Percentiles rank a stretch among this genome's conserved stretches.
Evolutionary conservation across 2,329 filamentous ascomycete genomes (phyloP).

Genomic region (Stachybotrys elegans): DNA sequence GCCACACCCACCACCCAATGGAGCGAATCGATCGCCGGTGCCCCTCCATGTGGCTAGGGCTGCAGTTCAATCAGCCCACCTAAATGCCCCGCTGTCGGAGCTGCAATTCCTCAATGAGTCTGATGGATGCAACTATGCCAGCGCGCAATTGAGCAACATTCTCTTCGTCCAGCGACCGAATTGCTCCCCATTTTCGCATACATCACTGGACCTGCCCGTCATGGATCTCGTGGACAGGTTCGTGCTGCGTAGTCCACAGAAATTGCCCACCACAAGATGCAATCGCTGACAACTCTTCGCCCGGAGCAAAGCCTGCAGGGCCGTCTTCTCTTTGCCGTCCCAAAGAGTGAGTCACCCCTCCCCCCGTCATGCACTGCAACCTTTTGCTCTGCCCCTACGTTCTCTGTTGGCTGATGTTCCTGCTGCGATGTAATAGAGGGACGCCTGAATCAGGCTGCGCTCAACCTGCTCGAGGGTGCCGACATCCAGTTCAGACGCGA

Average conservation of each 20-base stretch:
- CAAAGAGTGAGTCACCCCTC: constrained; percentile 70
- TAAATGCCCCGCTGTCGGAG: neutral
- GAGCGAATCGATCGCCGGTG: neutral
- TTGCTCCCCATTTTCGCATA: no score
- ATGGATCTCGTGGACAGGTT: constrained; percentile 54
- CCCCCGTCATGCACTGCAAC: neutral
- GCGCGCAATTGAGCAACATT: no score
- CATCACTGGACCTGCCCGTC: no score
- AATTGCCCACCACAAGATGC: neutral
- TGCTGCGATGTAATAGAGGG: constrained; percentile 60
- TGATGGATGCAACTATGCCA: no score
- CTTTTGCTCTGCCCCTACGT: no score
- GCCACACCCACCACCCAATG: neutral
- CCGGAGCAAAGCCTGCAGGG: constrained; percentile 73
- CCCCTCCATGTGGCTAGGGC: constrained; percentile 2
- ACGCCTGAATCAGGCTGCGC: constrained; percentile 77
- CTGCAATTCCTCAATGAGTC: no score
- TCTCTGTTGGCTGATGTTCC: constrained; percentile 9
- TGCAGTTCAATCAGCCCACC: no score
- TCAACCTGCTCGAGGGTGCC: constrained; percentile 87
- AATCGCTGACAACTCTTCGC: constrained; percentile 2
- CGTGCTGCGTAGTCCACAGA: constrained; percentile 17
- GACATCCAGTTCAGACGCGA: constrained; percentile 97
- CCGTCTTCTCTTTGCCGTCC: constrained; percentile 92
- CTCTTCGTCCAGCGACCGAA: no score